Evolutionary conservation across 73 alveolate genomes (phyloP), one percentile per base, ranked within the genome.

Genomic region (Symbiodinium natans): DNA sequence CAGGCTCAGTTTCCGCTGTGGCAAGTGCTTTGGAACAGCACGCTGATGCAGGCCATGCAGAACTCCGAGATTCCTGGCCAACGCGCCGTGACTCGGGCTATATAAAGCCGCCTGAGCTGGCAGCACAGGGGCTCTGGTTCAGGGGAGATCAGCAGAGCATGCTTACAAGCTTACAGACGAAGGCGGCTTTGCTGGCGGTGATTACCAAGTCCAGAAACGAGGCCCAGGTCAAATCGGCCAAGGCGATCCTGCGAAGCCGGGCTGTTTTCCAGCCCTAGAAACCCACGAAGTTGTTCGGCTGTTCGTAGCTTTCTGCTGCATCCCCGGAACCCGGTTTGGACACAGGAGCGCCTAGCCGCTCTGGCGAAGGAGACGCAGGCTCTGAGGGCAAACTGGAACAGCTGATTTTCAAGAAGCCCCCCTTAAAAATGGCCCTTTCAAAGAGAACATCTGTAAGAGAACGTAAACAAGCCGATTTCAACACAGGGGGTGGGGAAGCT

Each of bases 161-260:
- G 0, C 9, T 59, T 59, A 21, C 41, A 40, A 9, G 15, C 41
- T 19, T 6, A 3, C 29, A n/a, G 41, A 31, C 6, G 31, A 19
- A 83, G 97, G 97, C 97, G 40, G 97, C 97, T n/a, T 27, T 90
- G 75, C 77, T 90, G 97, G 97, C 97, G 25, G 97, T 90, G 33
- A 90, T 90, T 77, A 90, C 97, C 89, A 90, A 90, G 41, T 90
- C 97, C 88, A 90, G 80, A 42, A 90, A 73, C 54, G 97, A 54
- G n/a, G 89, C 77, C 31, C 97, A 90, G 56, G 97, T 90, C 31
- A 17, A n/a, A 41, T 59, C 87, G 21, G 97, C 97, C 80, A 90
- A 90, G 97, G 97, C 85, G 10, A 39, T 5, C 36, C 36, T 0
- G 77, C n/a, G 10, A 10, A 0, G 29, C n/a, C 6, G 6, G 43